Evolutionary conservation across 2,329 filamentous ascomycete species (phyloP), one percentile per base, ranked within the genome.

Genomic region (Colletotrichum tamarilloi): DNA sequence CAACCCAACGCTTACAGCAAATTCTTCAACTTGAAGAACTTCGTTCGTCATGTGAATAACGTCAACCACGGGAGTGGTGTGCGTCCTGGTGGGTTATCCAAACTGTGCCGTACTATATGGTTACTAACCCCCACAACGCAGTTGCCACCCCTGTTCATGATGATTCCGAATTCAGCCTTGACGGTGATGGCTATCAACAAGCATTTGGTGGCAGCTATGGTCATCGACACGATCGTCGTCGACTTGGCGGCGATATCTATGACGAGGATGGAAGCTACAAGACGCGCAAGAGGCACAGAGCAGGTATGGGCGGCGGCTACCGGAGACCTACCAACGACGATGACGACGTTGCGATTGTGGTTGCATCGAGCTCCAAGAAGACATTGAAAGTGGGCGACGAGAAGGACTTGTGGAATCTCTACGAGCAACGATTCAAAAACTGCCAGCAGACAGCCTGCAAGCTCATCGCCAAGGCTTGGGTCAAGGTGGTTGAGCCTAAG

Each of bases 361-460:
- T 83, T 3, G 77, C 84, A 2, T 74, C 75, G 5, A 79, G 83
- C 2, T 78, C 83, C 0, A 87, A 83, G 66, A 85, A 80, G 58
- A 80, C 83, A 1, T 84, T 93, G 56, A 84, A 82, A 53, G 87
- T 93, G 58, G 85, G 87, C 24, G 87, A 92, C 72, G 79, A 84
- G 1, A 81, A 86, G 2, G 87, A 87, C 1, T 84, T 93, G 1
- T 88, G 87, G 82, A 84, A 84, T 9, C 92, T 92, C 75, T 92
- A 93, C 75, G 85, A 88, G 60, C 85, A 87, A 53, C 84, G 90
- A 1, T 91, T 94, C 78, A 90, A 89, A 75, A 88, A 89, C 71
- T 89, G 92, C 76, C 92, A 95, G 77, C 93, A 95, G 77, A 88
- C 90, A 1, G 89, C 91, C 7, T 92, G 92, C 82, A 95, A 95